Base-by-base conservation (phyloP, 2,329 filamentous ascomycete species). In the Colletotrichum destructivum region DNA sequence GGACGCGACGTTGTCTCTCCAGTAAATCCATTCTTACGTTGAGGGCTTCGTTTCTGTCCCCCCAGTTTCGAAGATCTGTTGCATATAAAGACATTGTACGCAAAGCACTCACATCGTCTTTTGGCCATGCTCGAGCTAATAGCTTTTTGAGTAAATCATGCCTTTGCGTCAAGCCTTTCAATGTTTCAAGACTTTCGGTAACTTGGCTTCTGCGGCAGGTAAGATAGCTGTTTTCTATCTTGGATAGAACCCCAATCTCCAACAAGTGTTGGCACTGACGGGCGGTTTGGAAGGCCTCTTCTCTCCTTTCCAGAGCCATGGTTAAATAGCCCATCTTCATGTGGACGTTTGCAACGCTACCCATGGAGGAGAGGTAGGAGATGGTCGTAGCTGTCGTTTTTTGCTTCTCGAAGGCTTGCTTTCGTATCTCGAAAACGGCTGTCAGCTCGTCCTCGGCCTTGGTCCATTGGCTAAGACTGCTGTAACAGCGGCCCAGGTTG, bases 401-500 rank as follows among this genome's bases (percentile, higher is more conserved):
- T 31, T 11, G 0, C 23, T 26, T 8, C 18, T 35, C 31, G 15
- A 54, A 64, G 4, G 21, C 8, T 23, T n/a, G 4, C 2, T 15
- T 38, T 4, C 62, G 62, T 2, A 64, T 35, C 1, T 44, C 16
- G 12, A 56, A 23, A 1, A 64, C 62, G 7, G 18, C 51, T n/a
- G 35, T 8, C 26, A 46, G 51, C 23, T 64, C 21, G 3, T 18
- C 3, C 4, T 56, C 35, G 16, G 62, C 62, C 7, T 31, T 26
- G 4, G 4, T 4, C 9, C 11, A 35, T n/a, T 21, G n/a, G 6
- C 31, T 18, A 35, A 21, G 7, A 2, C 35, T 38, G 11, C 21
- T 35, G 51, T 64, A 55, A 23, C 51, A 44, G 23, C 46, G 51
- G 8, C 62, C 62, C 9, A 64, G 13, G 23, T 56, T 64, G 6